These are phyloP conservation scores for Aspergillus ochraceus DNA, from an alignment of 2,329 filamentous ascomycete genomes.

Conservation along the genomic window DNA sequence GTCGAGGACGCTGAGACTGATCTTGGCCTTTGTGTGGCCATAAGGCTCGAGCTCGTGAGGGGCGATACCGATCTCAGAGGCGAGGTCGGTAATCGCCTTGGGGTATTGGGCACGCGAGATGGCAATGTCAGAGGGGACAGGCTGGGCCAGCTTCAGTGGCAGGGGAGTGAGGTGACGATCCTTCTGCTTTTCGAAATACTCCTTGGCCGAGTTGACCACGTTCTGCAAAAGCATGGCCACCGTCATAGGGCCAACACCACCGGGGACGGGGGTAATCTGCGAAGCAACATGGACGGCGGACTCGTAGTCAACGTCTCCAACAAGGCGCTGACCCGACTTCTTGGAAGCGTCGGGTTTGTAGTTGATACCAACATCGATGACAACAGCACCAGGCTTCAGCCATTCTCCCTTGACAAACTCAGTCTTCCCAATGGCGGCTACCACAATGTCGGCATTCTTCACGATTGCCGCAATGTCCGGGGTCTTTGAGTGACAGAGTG, in stretches of 20 bases:
- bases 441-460: slow-evolving; percentile 82
- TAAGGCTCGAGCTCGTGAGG: slow-evolving; percentile 91
- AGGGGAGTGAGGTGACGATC: slow-evolving; percentile 76
- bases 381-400: slow-evolving; percentile 91
- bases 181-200: slow-evolving; percentile 81
- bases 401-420: slow-evolving; percentile 91
- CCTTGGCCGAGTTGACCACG: slow-evolving; percentile 80
- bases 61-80: slow-evolving; percentile 82
- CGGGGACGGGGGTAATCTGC: slow-evolving; percentile 91
- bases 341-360: slow-evolving; percentile 85
- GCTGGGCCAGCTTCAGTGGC: slow-evolving; percentile 74
- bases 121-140: slow-evolving; percentile 94
- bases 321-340: slow-evolving; percentile 88
- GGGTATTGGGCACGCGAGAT: slow-evolving; percentile 86
- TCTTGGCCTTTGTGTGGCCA: slow-evolving; percentile 93
- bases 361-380: slow-evolving; percentile 98
- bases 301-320: slow-evolving; percentile 93
- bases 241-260: slow-evolving; percentile 97
- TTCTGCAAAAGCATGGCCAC: slow-evolving; percentile 98
- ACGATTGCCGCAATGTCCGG: slow-evolving; percentile 70
- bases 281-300: slow-evolving; percentile 82
- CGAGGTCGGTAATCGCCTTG: slow-evolving; percentile 85
- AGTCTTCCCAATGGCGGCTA: slow-evolving; percentile 87
- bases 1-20: slow-evolving; percentile 78
- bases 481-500: slow-evolving; percentile 91